Evolutionary conservation across 2,329 filamentous ascomycete genomes (phyloP), one percentile per base, ranked within the genome.

Genomic region (Fusarium keratoplasticum): DNA sequence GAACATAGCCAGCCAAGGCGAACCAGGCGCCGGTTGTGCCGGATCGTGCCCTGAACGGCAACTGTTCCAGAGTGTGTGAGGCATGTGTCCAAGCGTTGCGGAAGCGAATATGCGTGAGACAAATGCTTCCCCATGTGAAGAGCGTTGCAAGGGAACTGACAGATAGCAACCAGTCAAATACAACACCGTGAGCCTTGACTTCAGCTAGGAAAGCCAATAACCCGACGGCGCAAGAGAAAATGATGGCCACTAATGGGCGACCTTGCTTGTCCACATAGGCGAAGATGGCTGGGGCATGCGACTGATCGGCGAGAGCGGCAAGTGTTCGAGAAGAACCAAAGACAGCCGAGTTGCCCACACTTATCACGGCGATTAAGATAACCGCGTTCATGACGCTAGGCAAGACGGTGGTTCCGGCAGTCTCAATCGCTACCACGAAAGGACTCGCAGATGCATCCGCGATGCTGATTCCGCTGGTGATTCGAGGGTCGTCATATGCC

Each of bases 321-420:
- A 98, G 89, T 1, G 95, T 98, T 77, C 96, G 92, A 3, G 94
- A 96, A n/a, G 94, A 95, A 31, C 95, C 95, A 78, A 97, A 98
- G 66, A 98, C 92, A 66, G 95, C 92, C 2, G 94, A 96, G 82
- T 98, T 98, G 64, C 95, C 95, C 64, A 98, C 95, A 1, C 94
- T 97, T 22, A 98, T 86, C 16, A 98, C 95, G 14, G 95, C 93
- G 72, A 98, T 96, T 79, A 98, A 91, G 81, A 98, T 97, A 64
- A 98, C 94, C 18, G 90, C 91, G 82, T 98, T 98, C 93, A 98
- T 96, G 61, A 98, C 89, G 1, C 93, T 95, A 1, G 95, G 94
- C 6, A 98, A 88, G 3, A 92, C 91, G 31, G 89, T 84, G 75
- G 98, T 96, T n/a, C 94, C 92, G 3, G 95, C 94, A 67, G 94